phyloP scores from a whole-genome alignment of 1,139 yeast species.

The Debaryomyces udenii region DNA sequence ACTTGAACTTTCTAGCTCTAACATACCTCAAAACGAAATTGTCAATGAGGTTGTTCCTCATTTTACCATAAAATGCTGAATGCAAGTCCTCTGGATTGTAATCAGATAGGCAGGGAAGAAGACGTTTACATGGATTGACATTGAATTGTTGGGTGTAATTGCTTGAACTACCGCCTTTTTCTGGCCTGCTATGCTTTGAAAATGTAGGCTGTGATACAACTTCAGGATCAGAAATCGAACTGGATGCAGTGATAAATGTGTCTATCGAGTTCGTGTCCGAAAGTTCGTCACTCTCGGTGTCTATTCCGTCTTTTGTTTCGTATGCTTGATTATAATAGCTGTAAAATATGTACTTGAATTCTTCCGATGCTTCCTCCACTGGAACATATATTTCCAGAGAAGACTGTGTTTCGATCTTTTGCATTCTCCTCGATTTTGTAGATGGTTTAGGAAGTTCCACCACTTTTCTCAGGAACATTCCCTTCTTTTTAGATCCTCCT shows the following conservation, averaged over 20 bases:
- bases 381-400: constrained; percentile 33
- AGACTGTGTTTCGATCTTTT: constrained; percentile 34
- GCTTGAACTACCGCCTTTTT: neutral
- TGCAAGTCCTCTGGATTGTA: constrained; percentile 33
- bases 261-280: constrained; percentile 33
- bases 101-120: constrained; percentile 23
- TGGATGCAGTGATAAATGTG: constrained; percentile 42
- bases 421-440: constrained; percentile 29
- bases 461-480: constrained; percentile 21
- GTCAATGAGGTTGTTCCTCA: constrained; percentile 40
- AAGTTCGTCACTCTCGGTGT: constrained; percentile 21
- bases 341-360: constrained; percentile 25
- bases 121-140: constrained; percentile 6
- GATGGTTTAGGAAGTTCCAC: constrained; percentile 18
- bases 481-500: constrained; percentile 24
- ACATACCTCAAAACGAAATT: constrained; percentile 39
- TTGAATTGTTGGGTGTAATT: neutral
- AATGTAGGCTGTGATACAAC: constrained; percentile 1
- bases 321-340: constrained; percentile 28
- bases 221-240: constrained; percentile 30
- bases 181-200: constrained; percentile 8
- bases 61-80: constrained; percentile 22
- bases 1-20: constrained; percentile 48
- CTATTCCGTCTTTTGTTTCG: constrained; percentile 22
- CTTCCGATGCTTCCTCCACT: constrained; percentile 28